Evolutionary conservation across 73 alveolate species (phyloP).

Genomic region (Durusdinium trenchii): DNA sequence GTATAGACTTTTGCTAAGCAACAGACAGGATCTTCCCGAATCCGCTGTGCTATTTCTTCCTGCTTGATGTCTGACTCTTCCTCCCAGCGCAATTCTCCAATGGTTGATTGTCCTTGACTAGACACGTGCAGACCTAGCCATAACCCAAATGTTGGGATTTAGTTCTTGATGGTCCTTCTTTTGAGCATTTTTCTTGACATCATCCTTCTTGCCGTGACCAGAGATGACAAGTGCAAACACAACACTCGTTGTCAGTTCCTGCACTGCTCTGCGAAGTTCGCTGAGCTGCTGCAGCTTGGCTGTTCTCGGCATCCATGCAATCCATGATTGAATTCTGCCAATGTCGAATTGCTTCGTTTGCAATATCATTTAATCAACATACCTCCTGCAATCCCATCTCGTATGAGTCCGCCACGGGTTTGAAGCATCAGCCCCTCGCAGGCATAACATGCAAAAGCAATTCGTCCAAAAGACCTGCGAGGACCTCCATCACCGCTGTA

Average conservation of each 20-base stretch:
- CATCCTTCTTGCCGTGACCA: background rate
- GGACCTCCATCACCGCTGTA: background rate
- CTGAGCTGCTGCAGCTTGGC: slow-evolving; percentile 79
- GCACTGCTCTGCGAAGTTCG: slow-evolving; percentile 59
- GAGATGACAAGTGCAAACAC: background rate
- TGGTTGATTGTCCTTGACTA: background rate
- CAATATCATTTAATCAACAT: background rate
- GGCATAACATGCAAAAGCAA: background rate
- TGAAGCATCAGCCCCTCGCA: slow-evolving; percentile 58
- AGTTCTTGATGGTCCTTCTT: background rate
- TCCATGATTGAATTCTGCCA: background rate
- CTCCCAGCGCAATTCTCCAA: background rate
- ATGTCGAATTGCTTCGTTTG: background rate
- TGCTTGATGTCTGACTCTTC: slow-evolving; percentile 13
- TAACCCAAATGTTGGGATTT: background rate
- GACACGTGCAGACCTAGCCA: background rate
- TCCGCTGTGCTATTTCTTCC: slow-evolving; percentile 9
- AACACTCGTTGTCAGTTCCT: background rate
- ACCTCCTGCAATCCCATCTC: background rate
- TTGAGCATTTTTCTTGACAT: background rate
- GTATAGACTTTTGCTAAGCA: background rate
- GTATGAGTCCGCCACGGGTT: slow-evolving; percentile 42
- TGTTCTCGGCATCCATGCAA: background rate
- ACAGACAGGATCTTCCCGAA: slow-evolving; percentile 19
- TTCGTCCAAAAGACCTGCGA: background rate